Evolutionary conservation across 1,139 yeast genomes (phyloP), one percentile per base, ranked within the genome.

Genomic region (Geotrichum carabidarum): DNA sequence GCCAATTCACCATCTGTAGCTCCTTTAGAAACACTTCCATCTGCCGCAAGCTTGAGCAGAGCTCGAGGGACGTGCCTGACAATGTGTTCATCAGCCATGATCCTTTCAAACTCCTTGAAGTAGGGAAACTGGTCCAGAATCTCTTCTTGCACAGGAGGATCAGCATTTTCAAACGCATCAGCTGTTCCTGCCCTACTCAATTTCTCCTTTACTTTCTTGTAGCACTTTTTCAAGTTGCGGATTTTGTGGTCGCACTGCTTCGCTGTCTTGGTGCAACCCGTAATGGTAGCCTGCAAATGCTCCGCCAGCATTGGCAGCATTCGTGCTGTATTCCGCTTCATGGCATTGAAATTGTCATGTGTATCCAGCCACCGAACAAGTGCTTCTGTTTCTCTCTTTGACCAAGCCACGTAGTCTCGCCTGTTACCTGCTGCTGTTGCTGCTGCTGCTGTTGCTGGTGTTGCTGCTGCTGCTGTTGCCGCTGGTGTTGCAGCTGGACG

Each of bases 241-340:
- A 55, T 55, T 42, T 55, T 55, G 51, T 55, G 58, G 42, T 55
- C 58, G 32, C 58, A 55, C 36, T 55, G 58, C 27, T 55, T 55
- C 12, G 58, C 51, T 8, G 58, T 55, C 40, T 55, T 55, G n/a
- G 51, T 50, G 44, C 58, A 55, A 9, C 58, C 58, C 9, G 55
- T 22, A 9, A 55, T 51, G 8, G 38, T 40, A 11, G 34, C 37
- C 22, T 51, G 53, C 5, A 55, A 41, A 30, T 52, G 51, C 11
- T 51, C 46, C 1, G 58, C 55, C 8, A 55, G 58, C 48, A 46
- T 36, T 8, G 58, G 58, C 11, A 55, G 48, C 58, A 55, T 55
- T 27, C 52, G 37, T 8, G 58, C 54, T 1, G 58, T 55, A 36
- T 53, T 44, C 35, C 58, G 32, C 27, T 48, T 47, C 55, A 55